Evolutionary conservation across 257 asterid genomes (phyloP).

Genomic region (Petunia axillaris): DNA sequence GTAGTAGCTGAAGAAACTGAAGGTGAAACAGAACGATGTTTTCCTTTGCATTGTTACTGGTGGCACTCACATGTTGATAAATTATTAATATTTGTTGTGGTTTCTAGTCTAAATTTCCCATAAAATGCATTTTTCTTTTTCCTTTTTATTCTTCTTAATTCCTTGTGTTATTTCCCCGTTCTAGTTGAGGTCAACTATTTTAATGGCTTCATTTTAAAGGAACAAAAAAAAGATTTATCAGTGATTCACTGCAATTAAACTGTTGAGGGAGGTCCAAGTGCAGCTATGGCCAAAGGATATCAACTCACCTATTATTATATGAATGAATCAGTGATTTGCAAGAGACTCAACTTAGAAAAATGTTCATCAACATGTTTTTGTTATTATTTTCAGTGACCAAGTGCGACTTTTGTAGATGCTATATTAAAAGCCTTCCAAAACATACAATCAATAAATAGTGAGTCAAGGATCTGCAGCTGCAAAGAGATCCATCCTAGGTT

Average conservation of each 20-base stretch:
- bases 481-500: conserved; percentile 17
- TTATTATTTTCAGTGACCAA: not conserved
- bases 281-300: not conserved
- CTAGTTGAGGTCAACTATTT: not conserved
- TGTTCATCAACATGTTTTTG: not conserved
- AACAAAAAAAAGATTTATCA: not conserved
- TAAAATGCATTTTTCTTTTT: not conserved
- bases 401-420: not conserved
- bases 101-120: not conserved
- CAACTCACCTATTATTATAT: not conserved
- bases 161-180: not conserved
- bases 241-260: not conserved
- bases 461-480: not conserved
- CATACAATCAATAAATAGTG: not conserved
- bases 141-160: not conserved
- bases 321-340: not conserved
- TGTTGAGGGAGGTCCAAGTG: too few species aligned
- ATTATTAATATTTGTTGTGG: not conserved
- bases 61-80: not conserved
- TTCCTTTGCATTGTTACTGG: not conserved
- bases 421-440: not conserved
- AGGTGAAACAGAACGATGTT: not conserved
- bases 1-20: not conserved
- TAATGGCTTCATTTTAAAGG: not conserved
- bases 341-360: not conserved